Conservation (phyloP, 768 basidiomycete genomes). For the Lentinula guzmanii region DNA sequence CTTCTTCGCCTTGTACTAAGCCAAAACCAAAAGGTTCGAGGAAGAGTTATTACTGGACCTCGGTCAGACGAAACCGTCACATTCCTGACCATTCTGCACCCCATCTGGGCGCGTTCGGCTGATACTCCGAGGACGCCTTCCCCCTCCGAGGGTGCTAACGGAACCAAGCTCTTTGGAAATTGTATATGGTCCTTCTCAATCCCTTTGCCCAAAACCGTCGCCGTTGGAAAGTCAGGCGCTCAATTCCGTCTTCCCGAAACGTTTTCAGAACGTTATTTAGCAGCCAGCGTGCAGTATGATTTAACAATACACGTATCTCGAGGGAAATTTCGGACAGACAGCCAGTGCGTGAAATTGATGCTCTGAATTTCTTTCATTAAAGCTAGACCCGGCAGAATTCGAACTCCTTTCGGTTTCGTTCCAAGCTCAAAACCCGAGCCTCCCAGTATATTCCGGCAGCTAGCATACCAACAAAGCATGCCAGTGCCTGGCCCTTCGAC, state of each 20-base stretch:
- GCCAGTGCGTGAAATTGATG: slow-evolving; percentile 26
- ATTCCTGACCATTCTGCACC: slow-evolving; percentile 37
- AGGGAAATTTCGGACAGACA: slow-evolving; percentile 42
- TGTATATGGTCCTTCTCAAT: slow-evolving; percentile 46
- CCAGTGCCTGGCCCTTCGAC: slow-evolving; percentile 38
- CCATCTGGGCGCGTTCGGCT: slow-evolving; percentile 43
- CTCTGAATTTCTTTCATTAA: not conserved
- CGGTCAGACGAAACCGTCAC: slow-evolving; percentile 33
- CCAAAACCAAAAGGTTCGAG: slow-evolving; percentile 32
- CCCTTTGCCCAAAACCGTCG: slow-evolving; percentile 36
- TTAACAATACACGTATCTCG: slow-evolving; percentile 38
- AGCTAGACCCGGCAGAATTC: slow-evolving; percentile 26
- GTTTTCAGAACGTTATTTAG: slow-evolving; percentile 43
- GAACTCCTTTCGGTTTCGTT: slow-evolving; percentile 49
- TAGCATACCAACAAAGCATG: slow-evolving; percentile 39
- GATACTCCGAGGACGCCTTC: slow-evolving; percentile 35
- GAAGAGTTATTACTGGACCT: slow-evolving; percentile 46
- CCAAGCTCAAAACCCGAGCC: slow-evolving; percentile 38
- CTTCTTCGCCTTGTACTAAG: not conserved
- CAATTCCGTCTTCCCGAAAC: slow-evolving; percentile 44
- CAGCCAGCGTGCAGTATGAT: slow-evolving; percentile 47
- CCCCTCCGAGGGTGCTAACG: slow-evolving; percentile 30
- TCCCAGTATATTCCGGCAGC: slow-evolving; percentile 40
- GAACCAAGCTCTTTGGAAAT: slow-evolving; percentile 38
- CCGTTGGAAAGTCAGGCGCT: slow-evolving; percentile 28